Conservation (phyloP, 495 filamentous ascomycete genomes). For the Peziza echinospora region DNA sequence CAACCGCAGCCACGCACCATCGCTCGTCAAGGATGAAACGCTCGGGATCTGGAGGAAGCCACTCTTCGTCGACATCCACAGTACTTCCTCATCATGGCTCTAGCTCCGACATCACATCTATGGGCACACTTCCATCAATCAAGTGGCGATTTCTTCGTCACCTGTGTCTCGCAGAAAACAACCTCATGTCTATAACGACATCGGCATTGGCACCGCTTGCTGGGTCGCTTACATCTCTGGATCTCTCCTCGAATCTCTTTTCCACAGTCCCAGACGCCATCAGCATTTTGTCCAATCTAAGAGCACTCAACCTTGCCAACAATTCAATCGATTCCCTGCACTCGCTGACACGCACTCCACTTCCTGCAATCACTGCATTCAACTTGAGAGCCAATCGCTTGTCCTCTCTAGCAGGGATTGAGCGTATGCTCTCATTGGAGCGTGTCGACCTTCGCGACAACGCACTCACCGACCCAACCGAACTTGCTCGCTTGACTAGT, state of each 20-base stretch:
- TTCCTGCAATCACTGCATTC: conserved; percentile 81
- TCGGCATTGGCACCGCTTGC: conserved; percentile 58
- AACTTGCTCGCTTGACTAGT: conserved; percentile 71
- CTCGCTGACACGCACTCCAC: conserved; percentile 61
- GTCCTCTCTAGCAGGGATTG: conserved; percentile 70
- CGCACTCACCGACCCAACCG: conserved; percentile 67
- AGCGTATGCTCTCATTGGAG: conserved; percentile 70
- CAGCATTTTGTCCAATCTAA: conserved; percentile 54
- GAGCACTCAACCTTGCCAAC: conserved; percentile 75
- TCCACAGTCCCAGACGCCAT: conserved; percentile 77
- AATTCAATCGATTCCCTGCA: conserved; percentile 96
- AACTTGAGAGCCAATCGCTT: conserved; percentile 83
- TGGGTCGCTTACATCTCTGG: conserved; percentile 68
- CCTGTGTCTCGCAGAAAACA: conserved; percentile 79
- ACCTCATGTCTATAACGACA: conserved; percentile 52
- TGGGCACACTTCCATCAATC: conserved; percentile 46
- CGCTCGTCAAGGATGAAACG: conserved; percentile 50
- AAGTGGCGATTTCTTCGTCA: conserved; percentile 93
- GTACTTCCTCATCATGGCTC: conserved; percentile 32
- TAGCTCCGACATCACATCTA: conserved; percentile 7
- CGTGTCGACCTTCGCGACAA: conserved; percentile 85
- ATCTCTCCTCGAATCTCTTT: conserved; percentile 80
- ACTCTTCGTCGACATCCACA: conserved; percentile 32
- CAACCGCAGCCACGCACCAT: conserved; percentile 34
- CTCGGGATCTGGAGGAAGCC: conserved; percentile 78